These are phyloP conservation scores for Hymenochaete sp. DNA, from an alignment of 1,284 basidiomycete genomes.

Conservation along the genomic window DNA sequence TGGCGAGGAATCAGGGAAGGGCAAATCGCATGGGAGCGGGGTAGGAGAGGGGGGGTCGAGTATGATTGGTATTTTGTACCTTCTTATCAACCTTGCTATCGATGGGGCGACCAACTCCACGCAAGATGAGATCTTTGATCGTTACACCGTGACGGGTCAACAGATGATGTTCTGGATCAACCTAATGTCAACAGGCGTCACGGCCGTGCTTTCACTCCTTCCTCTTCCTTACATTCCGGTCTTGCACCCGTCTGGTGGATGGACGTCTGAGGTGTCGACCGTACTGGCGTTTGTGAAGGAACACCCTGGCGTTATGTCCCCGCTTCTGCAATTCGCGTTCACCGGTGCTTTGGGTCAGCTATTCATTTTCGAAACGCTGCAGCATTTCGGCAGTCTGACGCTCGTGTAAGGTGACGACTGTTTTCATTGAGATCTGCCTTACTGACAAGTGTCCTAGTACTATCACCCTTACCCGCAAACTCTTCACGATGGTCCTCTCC, in stretches of 20 bases:
- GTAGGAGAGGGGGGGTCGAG: conserved; percentile 34
- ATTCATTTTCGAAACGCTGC: conserved; percentile 97
- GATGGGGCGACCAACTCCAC: conserved; percentile 97
- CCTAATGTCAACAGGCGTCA: conserved; percentile 67
- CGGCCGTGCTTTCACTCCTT: conserved; percentile 56
- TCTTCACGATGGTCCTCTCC: conserved; percentile 97
- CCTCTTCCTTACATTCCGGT: conserved; percentile 71
- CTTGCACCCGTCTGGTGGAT: conserved; percentile 52
- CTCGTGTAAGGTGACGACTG: conserved; percentile 60
- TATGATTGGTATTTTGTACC: conserved; percentile 60
- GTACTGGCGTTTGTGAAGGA: conserved; percentile 70
- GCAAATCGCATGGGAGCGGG: conserved; percentile 30
- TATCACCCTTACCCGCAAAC: conserved; percentile 93
- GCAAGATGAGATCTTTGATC: conserved; percentile 92
- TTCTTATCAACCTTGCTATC: conserved; percentile 80
- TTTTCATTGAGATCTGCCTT: not conserved
- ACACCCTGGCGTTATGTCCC: conserved; percentile 73
- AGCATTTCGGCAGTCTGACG: conserved; percentile 92
- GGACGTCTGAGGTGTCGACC: conserved; percentile 56
- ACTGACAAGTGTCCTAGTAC: conserved; percentile 44
- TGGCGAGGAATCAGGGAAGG: conserved; percentile 47
- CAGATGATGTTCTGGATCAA: conserved; percentile 99
- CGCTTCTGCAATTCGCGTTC: conserved; percentile 79
- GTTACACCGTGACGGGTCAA: conserved; percentile 76
- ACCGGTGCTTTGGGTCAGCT: conserved; percentile 93